Conservation (phyloP, 106 monocot genomes). For the Vanilla planifolia region DNA sequence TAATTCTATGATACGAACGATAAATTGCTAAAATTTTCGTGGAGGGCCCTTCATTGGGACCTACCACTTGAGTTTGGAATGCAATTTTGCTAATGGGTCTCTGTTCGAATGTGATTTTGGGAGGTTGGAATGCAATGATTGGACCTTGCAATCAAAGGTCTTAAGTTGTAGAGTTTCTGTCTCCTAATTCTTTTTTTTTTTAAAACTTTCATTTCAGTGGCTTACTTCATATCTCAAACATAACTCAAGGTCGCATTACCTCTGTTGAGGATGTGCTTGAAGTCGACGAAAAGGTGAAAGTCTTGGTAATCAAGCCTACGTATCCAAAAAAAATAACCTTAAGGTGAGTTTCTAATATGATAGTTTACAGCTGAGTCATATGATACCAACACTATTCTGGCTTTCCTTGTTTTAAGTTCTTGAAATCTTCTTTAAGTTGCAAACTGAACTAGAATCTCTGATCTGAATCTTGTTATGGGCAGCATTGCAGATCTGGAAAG, state of each 20-base stretch:
- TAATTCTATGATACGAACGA: too few species aligned
- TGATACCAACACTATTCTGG: background rate
- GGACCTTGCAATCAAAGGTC: too few species aligned
- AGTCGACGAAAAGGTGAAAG: constrained; percentile 86
- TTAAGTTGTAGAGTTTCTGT: too few species aligned
- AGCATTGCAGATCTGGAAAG: constrained; percentile 95
- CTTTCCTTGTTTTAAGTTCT: constrained; percentile 2
- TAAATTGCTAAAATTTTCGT: too few species aligned
- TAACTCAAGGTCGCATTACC: constrained; percentile 36
- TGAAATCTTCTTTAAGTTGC: too few species aligned
- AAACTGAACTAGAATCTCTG: too few species aligned
- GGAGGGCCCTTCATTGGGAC: too few species aligned
- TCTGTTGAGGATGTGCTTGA: constrained; percentile 56
- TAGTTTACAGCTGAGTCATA: too few species aligned
- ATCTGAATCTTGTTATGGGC: constrained; percentile 5
- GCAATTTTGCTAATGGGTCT: too few species aligned
- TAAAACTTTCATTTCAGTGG: constrained; percentile 47
- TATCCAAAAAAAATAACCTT: constrained; percentile 80
- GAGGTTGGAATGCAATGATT: too few species aligned
- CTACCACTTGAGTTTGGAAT: too few species aligned
- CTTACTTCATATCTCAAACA: constrained; percentile 85
- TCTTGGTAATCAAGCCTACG: constrained; percentile 87
- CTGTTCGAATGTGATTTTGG: too few species aligned
- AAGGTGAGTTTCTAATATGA: constrained; percentile 34
- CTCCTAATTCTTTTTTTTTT: background rate